Percentiles rank a stretch among this genome's conserved stretches.
Conservation (phyloP, 805 yeast species). For the Kluyveromyces nonfermentans region DNA sequence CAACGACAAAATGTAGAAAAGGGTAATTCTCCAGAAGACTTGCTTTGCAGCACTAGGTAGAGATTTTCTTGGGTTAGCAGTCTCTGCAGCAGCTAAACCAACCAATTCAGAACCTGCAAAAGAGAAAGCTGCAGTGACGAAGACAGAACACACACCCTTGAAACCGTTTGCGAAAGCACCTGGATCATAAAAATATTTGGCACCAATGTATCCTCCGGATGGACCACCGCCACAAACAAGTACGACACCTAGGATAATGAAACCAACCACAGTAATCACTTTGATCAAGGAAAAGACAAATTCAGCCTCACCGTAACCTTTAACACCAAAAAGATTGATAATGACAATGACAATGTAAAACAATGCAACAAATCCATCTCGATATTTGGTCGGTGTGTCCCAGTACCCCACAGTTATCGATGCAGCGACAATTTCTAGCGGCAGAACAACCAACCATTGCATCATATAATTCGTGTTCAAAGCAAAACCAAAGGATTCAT, state of each 20-base stretch:
- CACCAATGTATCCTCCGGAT: constrained; percentile 35
- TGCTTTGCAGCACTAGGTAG: constrained; percentile 46
- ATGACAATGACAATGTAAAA: constrained; percentile 40
- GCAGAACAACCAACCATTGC: constrained; percentile 44
- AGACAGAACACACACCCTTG: constrained; percentile 45
- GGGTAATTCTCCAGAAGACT: constrained; percentile 45
- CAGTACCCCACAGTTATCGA: constrained; percentile 45
- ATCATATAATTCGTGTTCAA: constrained; percentile 49
- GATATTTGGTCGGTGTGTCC: constrained; percentile 37
- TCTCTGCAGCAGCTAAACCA: constrained; percentile 43
- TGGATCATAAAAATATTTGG: constrained; percentile 39
- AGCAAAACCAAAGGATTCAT: constrained; percentile 55
- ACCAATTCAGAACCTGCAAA: constrained; percentile 46
- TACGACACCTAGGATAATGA: constrained; percentile 45
- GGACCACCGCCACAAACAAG: constrained; percentile 43
- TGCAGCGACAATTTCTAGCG: constrained; percentile 45
- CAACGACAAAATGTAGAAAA: constrained; percentile 39
- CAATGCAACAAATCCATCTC: constrained; percentile 40
- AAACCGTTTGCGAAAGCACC: constrained; percentile 57
- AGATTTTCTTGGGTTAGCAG: constrained; percentile 37
- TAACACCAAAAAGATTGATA: constrained; percentile 47
- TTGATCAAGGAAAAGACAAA: constrained; percentile 41
- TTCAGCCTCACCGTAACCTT: constrained; percentile 47
- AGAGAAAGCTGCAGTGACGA: constrained; percentile 47
- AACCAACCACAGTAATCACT: constrained; percentile 41